Percentiles rank a stretch among this genome's conserved stretches.
Evolutionary conservation across 176 grass and related monocot genomes (phyloP).

Genomic region (Aegilops speltoides): DNA sequence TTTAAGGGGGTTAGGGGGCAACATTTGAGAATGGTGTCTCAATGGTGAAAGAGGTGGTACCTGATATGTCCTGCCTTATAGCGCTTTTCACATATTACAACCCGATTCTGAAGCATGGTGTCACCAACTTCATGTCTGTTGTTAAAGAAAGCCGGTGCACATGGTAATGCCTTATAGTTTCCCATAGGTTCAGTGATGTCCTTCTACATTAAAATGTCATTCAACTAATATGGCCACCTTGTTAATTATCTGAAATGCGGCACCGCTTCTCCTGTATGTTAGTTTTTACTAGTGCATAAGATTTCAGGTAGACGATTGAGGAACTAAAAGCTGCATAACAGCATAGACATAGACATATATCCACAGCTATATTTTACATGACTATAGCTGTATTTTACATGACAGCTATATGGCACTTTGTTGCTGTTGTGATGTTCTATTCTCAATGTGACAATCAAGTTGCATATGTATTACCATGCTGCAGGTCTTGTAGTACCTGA

Average conservation of each 20-base stretch:
- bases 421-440: not conserved
- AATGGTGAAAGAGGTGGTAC: slow-evolving; percentile 86
- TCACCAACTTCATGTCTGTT: slow-evolving; percentile 75
- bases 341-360: not conserved
- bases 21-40: slow-evolving; percentile 90
- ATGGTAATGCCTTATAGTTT: slow-evolving; percentile 41
- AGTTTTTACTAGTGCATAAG: not conserved
- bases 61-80: slow-evolving; percentile 78
- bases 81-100: slow-evolving; percentile 95
- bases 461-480: slow-evolving; percentile 16
- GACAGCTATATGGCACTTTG: not conserved
- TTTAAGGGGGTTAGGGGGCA: slow-evolving; percentile 41
- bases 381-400: not conserved
- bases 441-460: no score
- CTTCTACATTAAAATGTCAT: not conserved
- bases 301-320: not conserved
- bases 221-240: not conserved
- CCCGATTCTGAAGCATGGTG: slow-evolving; percentile 88
- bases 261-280: not conserved
- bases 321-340: slow-evolving; percentile 12
- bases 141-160: slow-evolving; percentile 70
- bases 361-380: not conserved
- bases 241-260: not conserved
- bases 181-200: not conserved
- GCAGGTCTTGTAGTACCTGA: slow-evolving; percentile 97